Evolutionary conservation across 176 grass and related monocot species (phyloP).

Genomic region (Eleusine coracana): DNA sequence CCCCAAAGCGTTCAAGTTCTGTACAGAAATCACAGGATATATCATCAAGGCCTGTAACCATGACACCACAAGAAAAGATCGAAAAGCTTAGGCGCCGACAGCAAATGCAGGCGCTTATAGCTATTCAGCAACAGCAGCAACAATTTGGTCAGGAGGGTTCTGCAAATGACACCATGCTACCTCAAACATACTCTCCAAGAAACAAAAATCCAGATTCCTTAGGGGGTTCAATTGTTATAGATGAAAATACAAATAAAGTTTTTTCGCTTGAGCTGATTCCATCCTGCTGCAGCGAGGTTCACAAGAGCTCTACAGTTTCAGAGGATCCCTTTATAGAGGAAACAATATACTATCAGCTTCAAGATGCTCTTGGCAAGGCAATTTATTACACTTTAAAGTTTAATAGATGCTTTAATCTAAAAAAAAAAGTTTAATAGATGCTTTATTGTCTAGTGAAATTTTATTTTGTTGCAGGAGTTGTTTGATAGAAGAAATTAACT

Average conservation of each 20-base stretch:
- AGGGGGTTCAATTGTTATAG: constrained; percentile 43
- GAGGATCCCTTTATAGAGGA: constrained; percentile 64
- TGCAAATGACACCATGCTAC: constrained; percentile 40
- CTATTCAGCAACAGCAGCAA: constrained; percentile 79
- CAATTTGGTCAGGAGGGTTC: constrained; percentile 61
- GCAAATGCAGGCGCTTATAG: constrained; percentile 70
- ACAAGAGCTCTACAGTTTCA: constrained; percentile 45
- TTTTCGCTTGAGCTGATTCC: constrained; percentile 44
- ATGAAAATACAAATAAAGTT: constrained; percentile 46
- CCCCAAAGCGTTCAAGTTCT: constrained; percentile 43
- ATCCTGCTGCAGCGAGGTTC: constrained; percentile 37
- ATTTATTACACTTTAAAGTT: constrained; percentile 31
- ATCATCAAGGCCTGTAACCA: constrained; percentile 47
- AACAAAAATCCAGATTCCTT: constrained; percentile 57
- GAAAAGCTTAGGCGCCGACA: constrained; percentile 78
- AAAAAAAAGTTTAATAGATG: too few species aligned
- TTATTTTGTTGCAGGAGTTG: constrained; percentile 1
- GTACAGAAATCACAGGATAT: constrained; percentile 47
- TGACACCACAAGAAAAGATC: constrained; percentile 91
- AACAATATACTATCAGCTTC: constrained; percentile 70
- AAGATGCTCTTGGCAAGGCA: constrained; percentile 72
- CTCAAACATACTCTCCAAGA: constrained; percentile 45
- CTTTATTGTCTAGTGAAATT: constrained; percentile 10
- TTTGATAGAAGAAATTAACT: constrained; percentile 28
- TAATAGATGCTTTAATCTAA: constrained; percentile 7